Evolutionary conservation across 768 basidiomycete genomes (phyloP), one percentile per base, ranked within the genome.

Genomic region (Lactifluus rugatus): DNA sequence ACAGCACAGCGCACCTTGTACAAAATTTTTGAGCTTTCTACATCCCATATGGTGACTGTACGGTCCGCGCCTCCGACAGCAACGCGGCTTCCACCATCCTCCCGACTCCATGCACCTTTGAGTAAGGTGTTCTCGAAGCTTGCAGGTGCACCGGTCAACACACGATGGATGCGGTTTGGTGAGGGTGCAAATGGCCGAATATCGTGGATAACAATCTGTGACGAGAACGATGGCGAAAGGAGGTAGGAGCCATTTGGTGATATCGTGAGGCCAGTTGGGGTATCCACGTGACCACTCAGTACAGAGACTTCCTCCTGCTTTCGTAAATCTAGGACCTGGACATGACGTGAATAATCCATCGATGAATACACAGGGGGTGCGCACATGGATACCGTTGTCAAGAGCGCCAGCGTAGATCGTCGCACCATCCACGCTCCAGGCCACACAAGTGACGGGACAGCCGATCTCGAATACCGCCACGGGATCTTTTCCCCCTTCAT

Each of bases 321-420:
- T 66, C 95, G 82, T 46, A 97, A 72, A 73, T 98, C 95, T 69
- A 88, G 93, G 17, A 93, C 84, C 90, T 93, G 39, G 48, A 57
- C 42, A 16, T 5, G 13, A 34, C 7, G 54, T 39, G 45, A 32
- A 49, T 34, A 56, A 39, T 21, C 21, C 51, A 36, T 49, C 37
- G 52, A 49, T 25, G 23, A 25, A 16, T 19, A 48, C 5, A 21
- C 26, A 49, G 21, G 9, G 34, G 5, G 39, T 13, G 78, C 87
- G 63, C 66, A 95, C 93, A 69, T 97, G 93, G 60, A 99, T 86
- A 70, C 93, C 92, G 64, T 99, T 99, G 72, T 99, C 95, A 66
- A 98, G 71, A 14, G 89, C 93, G 5, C 87, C 94, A n/a, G 91
- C 81, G 64, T 91, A 99, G 34, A 96, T 78, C 58, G 82, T 87